A percentile compares a stretch with the other conserved stretches of the same genome.
These are phyloP conservation scores for Salix udensis DNA, from an alignment of 345 rosid genomes.

Conservation along the genomic window DNA sequence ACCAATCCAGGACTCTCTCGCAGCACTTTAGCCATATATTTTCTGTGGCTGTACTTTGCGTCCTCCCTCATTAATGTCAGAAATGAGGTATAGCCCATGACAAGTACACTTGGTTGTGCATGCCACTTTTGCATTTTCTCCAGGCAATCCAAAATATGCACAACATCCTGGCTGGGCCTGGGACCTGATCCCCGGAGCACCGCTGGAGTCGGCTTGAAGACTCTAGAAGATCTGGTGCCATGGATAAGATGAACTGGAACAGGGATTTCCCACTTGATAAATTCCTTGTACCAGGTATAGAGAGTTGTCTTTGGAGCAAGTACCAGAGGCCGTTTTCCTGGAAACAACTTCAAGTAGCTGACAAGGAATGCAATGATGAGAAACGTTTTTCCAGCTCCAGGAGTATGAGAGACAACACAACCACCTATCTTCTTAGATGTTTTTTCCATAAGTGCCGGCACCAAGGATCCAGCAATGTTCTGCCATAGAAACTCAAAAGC, in stretches of 20 bases:
- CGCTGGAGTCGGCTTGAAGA: constrained; percentile 38
- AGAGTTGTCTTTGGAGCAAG: constrained; percentile 95
- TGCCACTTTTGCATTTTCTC: constrained; percentile 95
- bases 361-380: constrained; percentile 83
- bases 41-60: constrained; percentile 68
- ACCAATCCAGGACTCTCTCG: constrained; percentile 87
- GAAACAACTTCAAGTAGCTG: constrained; percentile 84
- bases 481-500: constrained; percentile 94
- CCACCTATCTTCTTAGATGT: constrained; percentile 61
- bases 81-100: constrained; percentile 96
- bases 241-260: constrained; percentile 83
- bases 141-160: constrained; percentile 82
- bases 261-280: constrained; percentile 83
- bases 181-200: constrained; percentile 44
- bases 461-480: constrained; percentile 71
- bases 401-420: constrained; percentile 89
- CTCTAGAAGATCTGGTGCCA: constrained; percentile 66
- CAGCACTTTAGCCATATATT: constrained; percentile 77
- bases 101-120: constrained; percentile 80
- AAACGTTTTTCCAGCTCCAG: constrained; percentile 93
- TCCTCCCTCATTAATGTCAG: constrained; percentile 83
- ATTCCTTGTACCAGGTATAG: constrained; percentile 94
- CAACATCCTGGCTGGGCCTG: constrained; percentile 67
- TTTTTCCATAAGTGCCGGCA: constrained; percentile 53
- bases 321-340: constrained; percentile 74